Base-by-base conservation (phyloP, 1,284 basidiomycete genomes). In the Naganishia sp. region DNA sequence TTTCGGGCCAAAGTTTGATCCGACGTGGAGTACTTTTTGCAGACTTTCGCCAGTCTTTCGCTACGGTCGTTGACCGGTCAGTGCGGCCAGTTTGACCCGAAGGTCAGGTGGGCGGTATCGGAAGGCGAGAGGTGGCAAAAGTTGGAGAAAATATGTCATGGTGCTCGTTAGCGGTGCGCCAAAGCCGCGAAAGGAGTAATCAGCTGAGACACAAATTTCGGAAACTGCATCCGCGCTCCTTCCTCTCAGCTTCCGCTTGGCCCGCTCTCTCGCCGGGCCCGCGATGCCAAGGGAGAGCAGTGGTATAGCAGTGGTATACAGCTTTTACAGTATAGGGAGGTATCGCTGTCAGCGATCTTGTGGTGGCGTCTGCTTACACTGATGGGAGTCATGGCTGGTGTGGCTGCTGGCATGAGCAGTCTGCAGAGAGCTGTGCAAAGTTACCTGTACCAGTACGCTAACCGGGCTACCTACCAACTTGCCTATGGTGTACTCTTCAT, bases 171-270 rank as follows among this genome's bases (percentile, higher is more conserved):
- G 23, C 23, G 43, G 39, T 42, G 55, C 28, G 10, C 23, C 43
- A 39, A 45, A 56, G 11, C 43, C 55, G 55, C 55, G 42, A 56
- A 56, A 56, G 33, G 39, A 39, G 43, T 9, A 9, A 23, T 48
- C 45, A 48, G 21, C 39, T 56, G 43, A 56, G 55, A 56, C 55
- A 56, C 23, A 56, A 45, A 56, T 45, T 45, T 56, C 43, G 55
- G 21, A 56, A 56, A 56, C 7, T 43, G 55, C 55, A 43, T 56
- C 55, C 55, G 55, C 55, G 11, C 45, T 18, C 45, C 45, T 13
- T 5, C 13, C 23, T 53, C 25, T 31, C n/a, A 18, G 21, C n/a
- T 49, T 49, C 48, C 13, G 15, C 48, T 49, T 49, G 21, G 21
- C 1, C 36, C 36, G 36, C 36, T 39, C 36, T 13, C 53, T 42